Evolutionary conservation across 805 yeast species (phyloP).

Genomic region (Candida mattraensis): DNA sequence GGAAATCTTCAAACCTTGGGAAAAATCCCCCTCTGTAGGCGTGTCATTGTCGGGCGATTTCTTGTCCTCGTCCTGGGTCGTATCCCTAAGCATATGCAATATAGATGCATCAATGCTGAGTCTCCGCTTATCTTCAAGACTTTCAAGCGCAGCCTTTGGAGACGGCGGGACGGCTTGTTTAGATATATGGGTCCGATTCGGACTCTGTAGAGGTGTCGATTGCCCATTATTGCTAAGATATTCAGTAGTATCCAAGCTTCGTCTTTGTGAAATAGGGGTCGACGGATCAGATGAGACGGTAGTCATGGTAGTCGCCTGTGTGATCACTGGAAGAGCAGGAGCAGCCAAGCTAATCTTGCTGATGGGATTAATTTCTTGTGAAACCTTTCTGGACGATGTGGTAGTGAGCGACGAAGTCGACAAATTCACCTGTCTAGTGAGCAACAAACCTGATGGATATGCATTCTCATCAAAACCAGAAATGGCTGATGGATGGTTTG

Average conservation of each 20-base stretch:
- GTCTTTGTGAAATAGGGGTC: conserved; percentile 17
- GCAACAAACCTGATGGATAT: conserved; percentile 7
- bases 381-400: conserved; percentile 21
- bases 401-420: conserved; percentile 21
- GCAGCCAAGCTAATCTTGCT: conserved; percentile 31
- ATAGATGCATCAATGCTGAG: conserved; percentile 6
- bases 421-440: conserved; percentile 12
- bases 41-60: conserved; percentile 5
- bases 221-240: conserved; percentile 9
- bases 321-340: conserved; percentile 37
- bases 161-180: too few species aligned
- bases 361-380: conserved; percentile 29
- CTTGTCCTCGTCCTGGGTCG: conserved; percentile 1
- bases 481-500: conserved; percentile 9
- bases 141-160: neutral
- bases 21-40: conserved; percentile 6
- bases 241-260: conserved; percentile 16
- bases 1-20: conserved; percentile 13
- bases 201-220: conserved; percentile 14
- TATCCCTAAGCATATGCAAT: conserved; percentile 3
- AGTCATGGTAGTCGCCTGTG: conserved; percentile 36
- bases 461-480: conserved; percentile 15
- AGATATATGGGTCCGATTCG: conserved; percentile 10
- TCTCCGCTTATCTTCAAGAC: too few species aligned
- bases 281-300: conserved; percentile 28